A percentile compares a stretch with the other conserved stretches of the same genome.
Conservation (phyloP, 371 early-diverging fungal species). For the Saksenaea vasiformis region DNA sequence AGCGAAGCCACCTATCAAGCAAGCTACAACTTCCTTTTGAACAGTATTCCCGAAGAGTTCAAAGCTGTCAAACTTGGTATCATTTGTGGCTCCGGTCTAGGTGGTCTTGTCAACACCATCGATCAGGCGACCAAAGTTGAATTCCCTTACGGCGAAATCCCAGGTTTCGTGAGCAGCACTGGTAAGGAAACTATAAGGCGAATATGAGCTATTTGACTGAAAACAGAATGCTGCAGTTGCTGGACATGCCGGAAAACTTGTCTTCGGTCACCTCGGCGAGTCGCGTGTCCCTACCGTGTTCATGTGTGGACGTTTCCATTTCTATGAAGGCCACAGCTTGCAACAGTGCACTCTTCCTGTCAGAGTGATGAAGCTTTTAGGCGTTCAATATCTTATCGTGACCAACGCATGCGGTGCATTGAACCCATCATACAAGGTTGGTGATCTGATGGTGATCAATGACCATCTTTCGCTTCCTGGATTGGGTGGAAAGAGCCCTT, state of each 20-base stretch:
- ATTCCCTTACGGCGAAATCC: slow-evolving; percentile 82
- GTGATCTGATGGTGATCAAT: slow-evolving; percentile 86
- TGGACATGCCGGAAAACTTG: slow-evolving; percentile 92
- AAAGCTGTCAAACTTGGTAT: slow-evolving; percentile 69
- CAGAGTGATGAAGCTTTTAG: slow-evolving; percentile 85
- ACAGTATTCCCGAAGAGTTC: slow-evolving; percentile 36
- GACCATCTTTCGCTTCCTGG: slow-evolving; percentile 91
- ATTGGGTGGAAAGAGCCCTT: slow-evolving; percentile 78
- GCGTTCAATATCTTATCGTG: slow-evolving; percentile 77
- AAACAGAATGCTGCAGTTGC: slow-evolving; percentile 46
- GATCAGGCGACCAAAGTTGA: slow-evolving; percentile 59
- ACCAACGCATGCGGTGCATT: slow-evolving; percentile 95
- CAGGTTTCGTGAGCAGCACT: slow-evolving; percentile 84
- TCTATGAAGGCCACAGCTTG: slow-evolving; percentile 83
- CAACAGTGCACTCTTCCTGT: slow-evolving; percentile 85
- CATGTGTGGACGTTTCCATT: slow-evolving; percentile 90
- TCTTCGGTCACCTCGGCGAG: slow-evolving; percentile 83
- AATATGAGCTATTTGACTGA: background rate
- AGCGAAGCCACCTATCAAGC: slow-evolving; percentile 32
- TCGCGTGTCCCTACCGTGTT: slow-evolving; percentile 70
- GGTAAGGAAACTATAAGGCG: slow-evolving; percentile 48
- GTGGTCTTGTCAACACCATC: slow-evolving; percentile 81
- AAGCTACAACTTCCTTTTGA: slow-evolving; percentile 25
- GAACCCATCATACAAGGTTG: slow-evolving; percentile 78
- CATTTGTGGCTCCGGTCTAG: slow-evolving; percentile 92